phyloP scores from a whole-genome alignment of 2,329 filamentous ascomycete genomes.

The Apiospora malaysiana region DNA sequence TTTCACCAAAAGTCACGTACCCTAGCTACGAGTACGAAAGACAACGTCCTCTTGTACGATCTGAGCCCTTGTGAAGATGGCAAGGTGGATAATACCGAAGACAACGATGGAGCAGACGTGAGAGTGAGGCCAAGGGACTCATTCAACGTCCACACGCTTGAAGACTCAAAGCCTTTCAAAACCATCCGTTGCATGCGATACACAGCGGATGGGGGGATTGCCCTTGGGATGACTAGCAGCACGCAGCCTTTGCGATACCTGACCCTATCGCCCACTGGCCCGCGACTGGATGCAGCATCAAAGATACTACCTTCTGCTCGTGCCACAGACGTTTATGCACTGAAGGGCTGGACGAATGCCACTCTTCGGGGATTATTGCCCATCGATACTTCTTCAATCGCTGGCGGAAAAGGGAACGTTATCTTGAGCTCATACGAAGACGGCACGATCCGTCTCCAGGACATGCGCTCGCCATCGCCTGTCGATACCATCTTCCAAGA shows the following conservation, averaged over 20 bases:
- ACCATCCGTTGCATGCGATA: conserved; percentile 49
- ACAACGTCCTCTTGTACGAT: conserved; percentile 42
- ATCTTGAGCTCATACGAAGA: conserved; percentile 61
- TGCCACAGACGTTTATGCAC: conserved; percentile 30
- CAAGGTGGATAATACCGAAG: conserved; percentile 23
- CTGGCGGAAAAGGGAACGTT: conserved; percentile 44
- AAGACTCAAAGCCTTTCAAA: conserved; percentile 31
- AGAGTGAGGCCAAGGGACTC: conserved; percentile 28
- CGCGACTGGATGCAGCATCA: conserved; percentile 44
- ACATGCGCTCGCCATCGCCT: conserved; percentile 54
- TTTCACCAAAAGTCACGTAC: conserved; percentile 33
- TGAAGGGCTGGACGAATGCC: conserved; percentile 36
- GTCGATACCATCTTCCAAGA: conserved; percentile 58
- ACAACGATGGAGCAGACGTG: conserved; percentile 25
- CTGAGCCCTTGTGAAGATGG: conserved; percentile 17
- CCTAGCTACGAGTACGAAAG: conserved; percentile 43
- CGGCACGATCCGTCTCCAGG: conserved; percentile 56
- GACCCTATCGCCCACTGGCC: conserved; percentile 52
- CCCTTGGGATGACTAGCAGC: conserved; percentile 51
- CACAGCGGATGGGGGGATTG: conserved; percentile 51
- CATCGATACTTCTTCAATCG: conserved; percentile 41
- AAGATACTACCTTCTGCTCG: conserved; percentile 35
- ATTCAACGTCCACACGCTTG: conserved; percentile 31
- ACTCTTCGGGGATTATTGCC: conserved; percentile 55
- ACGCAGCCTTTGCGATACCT: conserved; percentile 52